Evolutionary conservation across 2,329 filamentous ascomycete genomes (phyloP).

Genomic region (Periconia sp.): DNA sequence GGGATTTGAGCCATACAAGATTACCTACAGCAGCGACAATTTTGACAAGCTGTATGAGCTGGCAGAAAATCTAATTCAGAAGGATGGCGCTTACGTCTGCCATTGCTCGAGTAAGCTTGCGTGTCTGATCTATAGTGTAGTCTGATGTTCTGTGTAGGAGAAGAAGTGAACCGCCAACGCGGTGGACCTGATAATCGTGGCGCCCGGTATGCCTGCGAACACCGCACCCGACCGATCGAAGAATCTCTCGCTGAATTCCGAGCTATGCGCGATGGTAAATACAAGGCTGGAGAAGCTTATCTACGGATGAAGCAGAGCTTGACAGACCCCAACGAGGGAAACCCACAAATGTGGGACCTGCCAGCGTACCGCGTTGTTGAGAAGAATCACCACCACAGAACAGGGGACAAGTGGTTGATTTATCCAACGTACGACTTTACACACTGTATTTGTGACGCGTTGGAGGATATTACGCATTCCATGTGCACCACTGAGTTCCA

Average conservation of each 20-base stretch:
- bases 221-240: conserved; percentile 76
- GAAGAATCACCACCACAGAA: conserved; percentile 76
- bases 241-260: conserved; percentile 83
- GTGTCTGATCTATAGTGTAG: not conserved
- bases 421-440: conserved; percentile 96
- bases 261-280: conserved; percentile 90
- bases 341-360: conserved; percentile 96
- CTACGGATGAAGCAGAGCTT: conserved; percentile 92
- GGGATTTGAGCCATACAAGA: conserved; percentile 76
- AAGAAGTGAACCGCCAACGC: conserved; percentile 84
- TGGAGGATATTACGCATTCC: conserved; percentile 90
- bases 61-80: conserved; percentile 80
- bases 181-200: conserved; percentile 74
- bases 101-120: conserved; percentile 72
- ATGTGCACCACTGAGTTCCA: conserved; percentile 94
- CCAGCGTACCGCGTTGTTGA: conserved; percentile 86
- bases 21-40: conserved; percentile 90
- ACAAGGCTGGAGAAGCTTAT: conserved; percentile 81
- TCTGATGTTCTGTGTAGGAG: conserved; percentile 56
- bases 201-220: conserved; percentile 78
- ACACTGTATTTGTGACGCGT: conserved; percentile 89
- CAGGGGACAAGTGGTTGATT: conserved; percentile 84
- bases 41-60: conserved; percentile 88
- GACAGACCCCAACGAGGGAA: conserved; percentile 67
- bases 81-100: conserved; percentile 79